phyloP scores from a whole-genome alignment of 2,329 filamentous ascomycete genomes.

The Nothophaeocryptopus gaeumannii region DNA sequence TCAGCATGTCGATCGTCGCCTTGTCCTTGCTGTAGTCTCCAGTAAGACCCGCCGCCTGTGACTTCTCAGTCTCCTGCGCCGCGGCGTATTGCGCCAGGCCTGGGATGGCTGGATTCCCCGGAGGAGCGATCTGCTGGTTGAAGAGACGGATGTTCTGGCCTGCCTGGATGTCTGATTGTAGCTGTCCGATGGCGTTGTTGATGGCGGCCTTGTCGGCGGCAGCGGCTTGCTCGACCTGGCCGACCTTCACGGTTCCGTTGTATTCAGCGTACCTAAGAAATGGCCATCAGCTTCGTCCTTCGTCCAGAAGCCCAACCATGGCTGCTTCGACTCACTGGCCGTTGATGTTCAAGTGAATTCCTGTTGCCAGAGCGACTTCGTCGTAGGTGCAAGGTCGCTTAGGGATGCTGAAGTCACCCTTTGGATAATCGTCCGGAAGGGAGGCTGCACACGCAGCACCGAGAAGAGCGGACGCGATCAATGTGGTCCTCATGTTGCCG shows the following conservation, averaged over 20 bases:
- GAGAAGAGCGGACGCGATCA: no score
- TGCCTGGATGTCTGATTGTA: conserved; percentile 18
- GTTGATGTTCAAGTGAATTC: conserved; percentile 28
- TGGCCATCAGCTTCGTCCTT: neutral
- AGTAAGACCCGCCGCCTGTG: conserved; percentile 14
- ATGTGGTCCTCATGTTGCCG: no score
- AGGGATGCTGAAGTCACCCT: no score
- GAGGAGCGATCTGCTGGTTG: conserved; percentile 22
- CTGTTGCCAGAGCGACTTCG: conserved; percentile 23
- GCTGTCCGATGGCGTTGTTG: conserved; percentile 21
- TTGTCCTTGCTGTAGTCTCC: conserved; percentile 15
- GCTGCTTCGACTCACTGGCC: conserved; percentile 8
- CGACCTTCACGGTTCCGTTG: conserved; percentile 21
- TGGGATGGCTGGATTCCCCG: conserved; percentile 21
- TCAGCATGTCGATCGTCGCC: conserved; percentile 15
- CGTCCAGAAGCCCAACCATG: neutral
- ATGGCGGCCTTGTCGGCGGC: conserved; percentile 10
- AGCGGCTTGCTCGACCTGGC: conserved; percentile 14
- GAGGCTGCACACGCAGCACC: no score
- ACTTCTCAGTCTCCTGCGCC: conserved; percentile 23
- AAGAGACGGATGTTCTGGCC: conserved; percentile 25
- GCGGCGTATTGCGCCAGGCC: conserved; percentile 21
- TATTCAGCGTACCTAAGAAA: conserved; percentile 14
- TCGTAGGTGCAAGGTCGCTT: conserved; percentile 15
- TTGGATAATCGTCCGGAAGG: no score